Evolutionary conservation across 2,329 filamentous ascomycete genomes (phyloP), one percentile per base, ranked within the genome.

Genomic region (Calonectria henricotiae): DNA sequence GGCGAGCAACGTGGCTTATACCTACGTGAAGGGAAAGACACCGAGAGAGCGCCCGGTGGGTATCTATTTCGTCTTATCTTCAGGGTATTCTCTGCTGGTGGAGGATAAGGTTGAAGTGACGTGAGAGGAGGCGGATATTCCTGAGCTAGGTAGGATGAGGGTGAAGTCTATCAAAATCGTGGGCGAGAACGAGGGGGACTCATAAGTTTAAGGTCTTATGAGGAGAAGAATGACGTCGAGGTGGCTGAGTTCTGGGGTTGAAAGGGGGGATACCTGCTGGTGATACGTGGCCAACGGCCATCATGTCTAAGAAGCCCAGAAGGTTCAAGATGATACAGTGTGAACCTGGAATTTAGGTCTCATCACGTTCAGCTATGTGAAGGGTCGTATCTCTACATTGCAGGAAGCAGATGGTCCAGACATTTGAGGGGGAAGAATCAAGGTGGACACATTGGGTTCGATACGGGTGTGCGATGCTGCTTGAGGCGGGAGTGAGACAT

Each of bases 401-500:
- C 27, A 37, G 12, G 12, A 23, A 23, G 8, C n/a, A 3, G 7
- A 20, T 7, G 11, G 15, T 37, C 13, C 11, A 15, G n/a, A 13
- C 1, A 43, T 15, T 9, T 13, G 17, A 43, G 41, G 49, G 49
- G 30, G 32, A 47, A 47, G 44, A 47, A 23, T 47, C 13, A 32
- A 12, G 11, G 9, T 13, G 32, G 6, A 3, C n/a, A 37, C 35
- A 13, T 37, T 37, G 12, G 32, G 27, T 5, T 25, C 27, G 27
- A 30, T 30, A 4, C 30, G 11, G 32, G 30, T 20, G 35, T 37
- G 35, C 51, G 15, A 20, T 37, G n/a, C 30, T 37, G 30, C n/a
- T 37, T 15, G n/a, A 32, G 51, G 32, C 32, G 5, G 32, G 17
- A 37, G 51, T 55, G 51, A 55, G 51, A 55, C 51, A 55, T 9